These are phyloP conservation scores for Sugiyamaella paludigena DNA, from an alignment of 1,139 yeast species.

Conservation along the genomic window DNA sequence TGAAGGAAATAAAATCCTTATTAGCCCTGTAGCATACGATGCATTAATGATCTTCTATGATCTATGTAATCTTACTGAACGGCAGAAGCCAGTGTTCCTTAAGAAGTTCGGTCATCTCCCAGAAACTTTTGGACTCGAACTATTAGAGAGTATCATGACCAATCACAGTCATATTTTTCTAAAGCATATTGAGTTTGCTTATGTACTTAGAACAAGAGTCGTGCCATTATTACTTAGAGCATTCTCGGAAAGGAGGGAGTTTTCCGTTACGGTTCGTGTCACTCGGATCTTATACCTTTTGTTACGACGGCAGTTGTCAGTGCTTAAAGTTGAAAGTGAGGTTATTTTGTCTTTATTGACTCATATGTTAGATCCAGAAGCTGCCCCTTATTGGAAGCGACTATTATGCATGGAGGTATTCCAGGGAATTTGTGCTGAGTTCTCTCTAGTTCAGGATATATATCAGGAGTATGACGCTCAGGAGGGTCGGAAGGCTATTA, in stretches of 20 bases:
- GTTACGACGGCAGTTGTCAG: constrained; percentile 56
- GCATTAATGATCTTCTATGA: constrained; percentile 68
- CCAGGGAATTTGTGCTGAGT: constrained; percentile 57
- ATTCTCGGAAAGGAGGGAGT: constrained; percentile 60
- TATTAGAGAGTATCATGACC: constrained; percentile 65
- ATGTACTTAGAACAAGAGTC: constrained; percentile 60
- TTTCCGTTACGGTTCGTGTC: constrained; percentile 68
- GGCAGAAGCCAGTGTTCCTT: constrained; percentile 52
- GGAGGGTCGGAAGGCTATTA: constrained; percentile 57
- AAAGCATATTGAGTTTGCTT: constrained; percentile 61
- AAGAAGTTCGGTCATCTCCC: constrained; percentile 55
- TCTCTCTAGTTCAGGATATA: constrained; percentile 49
- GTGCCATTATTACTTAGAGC: constrained; percentile 73
- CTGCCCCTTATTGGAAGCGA: constrained; percentile 67
- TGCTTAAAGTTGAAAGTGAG: constrained; percentile 73
- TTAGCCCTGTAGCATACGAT: constrained; percentile 61
- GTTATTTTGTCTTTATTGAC: constrained; percentile 72
- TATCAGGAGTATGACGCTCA: constrained; percentile 61
- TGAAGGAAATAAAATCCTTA: constrained; percentile 43
- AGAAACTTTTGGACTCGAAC: constrained; percentile 71
- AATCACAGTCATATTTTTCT: constrained; percentile 58
- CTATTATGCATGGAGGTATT: constrained; percentile 70
- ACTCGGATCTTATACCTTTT: constrained; percentile 66
- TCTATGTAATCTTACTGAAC: constrained; percentile 65
- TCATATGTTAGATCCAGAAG: constrained; percentile 55